These are phyloP conservation scores for Epichloe brachyelytri DNA, from an alignment of 2,329 filamentous ascomycete species.

Conservation along the genomic window DNA sequence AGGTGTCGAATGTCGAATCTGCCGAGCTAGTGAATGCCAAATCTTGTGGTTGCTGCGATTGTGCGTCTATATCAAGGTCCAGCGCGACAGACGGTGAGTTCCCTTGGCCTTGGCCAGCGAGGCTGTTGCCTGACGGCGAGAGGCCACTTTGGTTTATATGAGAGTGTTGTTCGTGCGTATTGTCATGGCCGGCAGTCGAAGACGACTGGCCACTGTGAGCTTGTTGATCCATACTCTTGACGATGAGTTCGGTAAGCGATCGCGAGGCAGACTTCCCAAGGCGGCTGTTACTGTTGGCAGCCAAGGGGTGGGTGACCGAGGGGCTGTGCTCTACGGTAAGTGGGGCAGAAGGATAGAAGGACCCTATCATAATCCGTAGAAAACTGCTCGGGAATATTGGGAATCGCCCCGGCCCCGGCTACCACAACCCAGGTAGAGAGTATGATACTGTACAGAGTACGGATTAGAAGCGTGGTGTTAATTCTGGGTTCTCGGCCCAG, in stretches of 20 bases:
- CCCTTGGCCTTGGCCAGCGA: constrained; percentile 30
- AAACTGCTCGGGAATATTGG: constrained; percentile 2
- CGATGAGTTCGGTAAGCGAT: constrained; percentile 4
- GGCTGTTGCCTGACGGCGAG: constrained; percentile 48
- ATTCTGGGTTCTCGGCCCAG: too few relatives aligned
- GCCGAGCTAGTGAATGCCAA: constrained; percentile 18
- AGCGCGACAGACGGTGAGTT: constrained; percentile 35
- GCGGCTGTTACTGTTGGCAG: constrained; percentile 34
- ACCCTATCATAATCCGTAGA: constrained; percentile 3
- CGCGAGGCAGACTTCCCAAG: constrained; percentile 31
- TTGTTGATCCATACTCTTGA: constrained; percentile 29
- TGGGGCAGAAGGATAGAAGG: constrained; percentile 4
- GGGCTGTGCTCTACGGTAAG: constrained; percentile 13
- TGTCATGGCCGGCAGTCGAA: constrained; percentile 29
- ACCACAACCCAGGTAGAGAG: background rate
- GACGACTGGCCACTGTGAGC: constrained; percentile 43
- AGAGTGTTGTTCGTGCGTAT: constrained; percentile 36
- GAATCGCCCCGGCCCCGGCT: constrained; percentile 1
- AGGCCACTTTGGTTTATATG: constrained; percentile 54
- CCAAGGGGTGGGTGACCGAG: constrained; percentile 21
- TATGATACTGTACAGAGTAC: background rate
- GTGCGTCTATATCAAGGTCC: constrained; percentile 45
- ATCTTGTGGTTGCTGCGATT: constrained; percentile 20
- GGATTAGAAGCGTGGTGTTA: too few relatives aligned
- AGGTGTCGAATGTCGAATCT: constrained; percentile 29